These are phyloP conservation scores for Kockovaella imperatae DNA, from an alignment of 768 basidiomycete genomes.

Conservation along the genomic window DNA sequence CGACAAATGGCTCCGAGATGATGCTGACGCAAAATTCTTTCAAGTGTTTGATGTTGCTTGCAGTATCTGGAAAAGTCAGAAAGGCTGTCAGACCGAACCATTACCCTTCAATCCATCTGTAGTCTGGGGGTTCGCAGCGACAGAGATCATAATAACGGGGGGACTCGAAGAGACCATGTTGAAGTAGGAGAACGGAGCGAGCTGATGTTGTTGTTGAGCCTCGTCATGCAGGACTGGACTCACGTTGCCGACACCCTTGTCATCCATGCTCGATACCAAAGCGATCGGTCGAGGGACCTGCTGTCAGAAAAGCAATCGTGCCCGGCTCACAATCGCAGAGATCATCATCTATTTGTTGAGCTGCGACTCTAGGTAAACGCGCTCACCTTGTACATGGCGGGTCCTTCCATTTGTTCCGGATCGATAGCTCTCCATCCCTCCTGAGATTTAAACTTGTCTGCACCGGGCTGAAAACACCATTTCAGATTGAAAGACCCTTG, in stretches of 20 bases:
- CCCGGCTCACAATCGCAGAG: conserved; percentile 19
- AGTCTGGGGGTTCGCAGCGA: conserved; percentile 40
- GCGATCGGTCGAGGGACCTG: conserved; percentile 29
- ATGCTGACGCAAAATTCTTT: conserved; percentile 64
- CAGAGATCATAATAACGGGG: conserved; percentile 59
- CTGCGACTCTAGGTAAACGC: neutral
- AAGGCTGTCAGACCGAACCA: neutral
- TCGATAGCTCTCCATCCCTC: conserved; percentile 8
- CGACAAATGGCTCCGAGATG: conserved; percentile 57
- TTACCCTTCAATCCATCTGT: conserved; percentile 24
- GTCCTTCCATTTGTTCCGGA: conserved; percentile 10
- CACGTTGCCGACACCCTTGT: conserved; percentile 22
- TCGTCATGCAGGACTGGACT: no score
- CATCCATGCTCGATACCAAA: conserved; percentile 17
- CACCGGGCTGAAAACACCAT: neutral
- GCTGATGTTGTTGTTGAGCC: no score
- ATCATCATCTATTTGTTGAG: conserved; percentile 20
- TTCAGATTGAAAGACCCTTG: neutral
- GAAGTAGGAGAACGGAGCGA: conserved; percentile 52
- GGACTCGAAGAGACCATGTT: conserved; percentile 60
- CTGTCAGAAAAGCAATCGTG: neutral
- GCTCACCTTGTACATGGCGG: conserved; percentile 14
- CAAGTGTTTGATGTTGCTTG: conserved; percentile 58
- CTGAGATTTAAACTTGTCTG: conserved; percentile 6
- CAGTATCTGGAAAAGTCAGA: conserved; percentile 50